A percentile compares a stretch with the other conserved stretches of the same genome.
phyloP scores from a whole-genome alignment of 768 basidiomycete species.

The Podaxis sp. region DNA sequence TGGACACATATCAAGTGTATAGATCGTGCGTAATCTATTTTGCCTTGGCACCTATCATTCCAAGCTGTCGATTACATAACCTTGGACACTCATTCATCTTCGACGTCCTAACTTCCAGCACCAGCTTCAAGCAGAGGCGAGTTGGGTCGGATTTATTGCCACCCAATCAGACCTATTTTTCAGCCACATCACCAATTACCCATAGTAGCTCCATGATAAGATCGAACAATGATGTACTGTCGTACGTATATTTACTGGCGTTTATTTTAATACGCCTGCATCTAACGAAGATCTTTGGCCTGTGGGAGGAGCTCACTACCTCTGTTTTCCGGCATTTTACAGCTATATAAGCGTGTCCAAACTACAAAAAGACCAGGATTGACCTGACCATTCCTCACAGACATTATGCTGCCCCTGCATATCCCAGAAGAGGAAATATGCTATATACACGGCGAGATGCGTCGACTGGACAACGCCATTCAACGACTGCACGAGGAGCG shows the following conservation, averaged over 20 bases:
- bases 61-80: no score
- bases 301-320: no score
- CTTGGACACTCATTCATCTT: no score
- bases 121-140: no score
- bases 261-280: neutral
- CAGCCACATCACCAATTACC: neutral
- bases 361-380: neutral
- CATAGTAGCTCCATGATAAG: neutral
- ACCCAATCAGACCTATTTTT: no score
- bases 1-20: no score
- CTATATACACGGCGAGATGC: neutral
- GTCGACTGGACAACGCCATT: neutral
- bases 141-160: no score
- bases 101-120: no score
- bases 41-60: no score
- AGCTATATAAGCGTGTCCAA: neutral
- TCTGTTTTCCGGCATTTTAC: neutral
- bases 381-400: neutral
- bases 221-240: neutral
- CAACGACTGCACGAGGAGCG: neutral
- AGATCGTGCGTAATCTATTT: no score
- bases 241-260: neutral
- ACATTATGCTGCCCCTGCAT: neutral
- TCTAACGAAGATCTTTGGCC: no score
- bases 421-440: neutral